A percentile compares a stretch with the other conserved stretches of the same genome.
phyloP scores from a whole-genome alignment of 495 filamentous ascomycete genomes.

The Penicillium ochrochloron region DNA sequence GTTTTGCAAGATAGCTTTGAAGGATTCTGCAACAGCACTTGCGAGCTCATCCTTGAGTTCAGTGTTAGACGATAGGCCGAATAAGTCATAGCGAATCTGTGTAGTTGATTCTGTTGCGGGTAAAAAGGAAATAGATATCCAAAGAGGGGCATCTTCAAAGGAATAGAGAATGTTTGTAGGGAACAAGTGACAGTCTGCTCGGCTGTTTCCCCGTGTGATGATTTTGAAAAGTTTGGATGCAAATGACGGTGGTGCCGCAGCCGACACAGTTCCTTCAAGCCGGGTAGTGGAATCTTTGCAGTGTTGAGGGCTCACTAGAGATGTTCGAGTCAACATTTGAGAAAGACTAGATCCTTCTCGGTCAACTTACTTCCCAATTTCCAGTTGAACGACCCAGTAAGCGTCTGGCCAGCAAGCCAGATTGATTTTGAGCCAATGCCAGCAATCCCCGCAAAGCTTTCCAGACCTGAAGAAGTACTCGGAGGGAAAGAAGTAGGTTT shows the following conservation, averaged over 20 bases:
- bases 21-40: not conserved
- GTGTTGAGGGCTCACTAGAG: conserved; percentile 14
- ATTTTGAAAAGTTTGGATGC: conserved; percentile 11
- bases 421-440: conserved; percentile 18
- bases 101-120: conserved; percentile 29
- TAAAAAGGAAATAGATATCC: conserved; percentile 24
- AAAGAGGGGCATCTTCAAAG: conserved; percentile 20
- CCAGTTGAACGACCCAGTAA: conserved; percentile 53
- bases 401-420: conserved; percentile 43
- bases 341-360: no score
- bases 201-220: conserved; percentile 5
- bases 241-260: conserved; percentile 9
- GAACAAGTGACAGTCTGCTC: conserved; percentile 17
- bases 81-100: conserved; percentile 30
- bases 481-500: conserved; percentile 18
- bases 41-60: not conserved
- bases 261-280: conserved; percentile 15
- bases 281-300: conserved; percentile 1
- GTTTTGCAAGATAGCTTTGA: not conserved
- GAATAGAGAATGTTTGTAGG: conserved; percentile 26
- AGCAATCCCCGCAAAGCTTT: conserved; percentile 19
- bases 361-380: conserved; percentile 38
- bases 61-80: conserved; percentile 8
- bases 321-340: not conserved
- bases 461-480: conserved; percentile 13